Percentiles rank a stretch among this genome's conserved stretches.
These are phyloP conservation scores for Termitomyces sp. DNA, from an alignment of 768 basidiomycete genomes.

Conservation along the genomic window DNA sequence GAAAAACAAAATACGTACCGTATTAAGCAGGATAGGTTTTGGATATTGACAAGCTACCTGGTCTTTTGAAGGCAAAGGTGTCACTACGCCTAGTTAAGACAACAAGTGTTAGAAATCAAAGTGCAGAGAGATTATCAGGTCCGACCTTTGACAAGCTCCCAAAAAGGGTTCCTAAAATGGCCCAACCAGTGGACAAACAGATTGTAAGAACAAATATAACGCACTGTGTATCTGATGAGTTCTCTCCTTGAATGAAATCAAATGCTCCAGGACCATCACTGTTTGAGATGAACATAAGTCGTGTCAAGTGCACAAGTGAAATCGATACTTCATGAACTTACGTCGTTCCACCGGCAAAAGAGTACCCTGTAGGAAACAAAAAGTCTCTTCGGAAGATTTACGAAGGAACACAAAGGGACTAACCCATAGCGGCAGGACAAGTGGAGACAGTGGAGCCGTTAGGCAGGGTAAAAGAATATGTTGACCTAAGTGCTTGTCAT, in stretches of 20 bases:
- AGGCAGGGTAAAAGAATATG: conserved; percentile 54
- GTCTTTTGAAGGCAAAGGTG: conserved; percentile 53
- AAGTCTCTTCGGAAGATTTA: background rate
- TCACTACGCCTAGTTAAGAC: conserved; percentile 43
- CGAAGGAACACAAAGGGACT: conserved; percentile 10
- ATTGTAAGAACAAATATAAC: conserved; percentile 9
- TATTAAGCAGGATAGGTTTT: conserved; percentile 78
- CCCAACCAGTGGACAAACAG: too few species aligned
- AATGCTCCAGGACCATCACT: conserved; percentile 80
- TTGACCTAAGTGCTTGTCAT: conserved; percentile 37
- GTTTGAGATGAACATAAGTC: background rate
- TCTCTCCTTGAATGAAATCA: conserved; percentile 72
- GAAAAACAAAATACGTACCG: conserved; percentile 33
- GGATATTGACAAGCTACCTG: conserved; percentile 70
- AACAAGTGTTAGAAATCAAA: background rate
- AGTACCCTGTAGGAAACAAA: conserved; percentile 43
- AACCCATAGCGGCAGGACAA: conserved; percentile 77
- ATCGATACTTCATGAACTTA: conserved; percentile 23
- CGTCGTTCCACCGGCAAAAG: conserved; percentile 81
- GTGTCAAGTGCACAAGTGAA: background rate
- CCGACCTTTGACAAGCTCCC: conserved; percentile 70
- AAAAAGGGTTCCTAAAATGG: conserved; percentile 56
- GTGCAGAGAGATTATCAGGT: background rate
- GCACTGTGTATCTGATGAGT: conserved; percentile 52
- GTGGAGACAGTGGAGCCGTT: conserved; percentile 66